phyloP scores from a whole-genome alignment of 2,329 filamentous ascomycete genomes.

The Diplocarpon rosae region DNA sequence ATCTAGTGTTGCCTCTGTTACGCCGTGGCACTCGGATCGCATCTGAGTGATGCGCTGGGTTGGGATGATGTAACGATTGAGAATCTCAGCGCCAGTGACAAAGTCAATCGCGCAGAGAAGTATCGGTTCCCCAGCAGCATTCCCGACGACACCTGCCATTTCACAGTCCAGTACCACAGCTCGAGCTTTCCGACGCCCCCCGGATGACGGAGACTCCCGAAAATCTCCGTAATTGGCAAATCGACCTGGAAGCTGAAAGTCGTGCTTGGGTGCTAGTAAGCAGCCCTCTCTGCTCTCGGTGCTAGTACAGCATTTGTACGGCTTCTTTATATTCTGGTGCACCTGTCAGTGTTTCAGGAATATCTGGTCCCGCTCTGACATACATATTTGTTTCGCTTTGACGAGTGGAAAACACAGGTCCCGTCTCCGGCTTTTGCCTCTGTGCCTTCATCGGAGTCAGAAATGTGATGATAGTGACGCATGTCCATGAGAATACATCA shows the following conservation, averaged over 20 bases:
- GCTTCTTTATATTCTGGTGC: background rate
- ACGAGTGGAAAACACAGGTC: background rate
- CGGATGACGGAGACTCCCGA: background rate
- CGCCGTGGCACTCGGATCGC: constrained; percentile 31
- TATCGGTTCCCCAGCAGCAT: constrained; percentile 26
- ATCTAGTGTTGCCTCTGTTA: constrained; percentile 26
- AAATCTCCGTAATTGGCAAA: background rate
- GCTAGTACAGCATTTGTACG: background rate
- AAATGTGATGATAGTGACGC: background rate
- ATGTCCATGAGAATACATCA: background rate
- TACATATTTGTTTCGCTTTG: background rate
- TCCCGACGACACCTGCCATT: constrained; percentile 32
- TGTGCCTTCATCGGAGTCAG: background rate
- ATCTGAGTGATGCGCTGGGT: constrained; percentile 27
- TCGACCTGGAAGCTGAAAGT: background rate
- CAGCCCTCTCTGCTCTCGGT: background rate
- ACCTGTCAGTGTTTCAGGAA: background rate
- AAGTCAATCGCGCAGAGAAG: constrained; percentile 34
- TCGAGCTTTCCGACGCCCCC: constrained; percentile 12
- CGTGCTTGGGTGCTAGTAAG: background rate
- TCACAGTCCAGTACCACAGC: constrained; percentile 38
- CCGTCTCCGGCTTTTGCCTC: background rate
- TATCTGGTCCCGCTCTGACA: background rate
- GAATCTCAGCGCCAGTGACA: constrained; percentile 35
- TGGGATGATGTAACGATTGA: constrained; percentile 34